These are phyloP conservation scores for Graphiopsis chlorocephala DNA, from an alignment of 2,329 filamentous ascomycete species.

Conservation along the genomic window DNA sequence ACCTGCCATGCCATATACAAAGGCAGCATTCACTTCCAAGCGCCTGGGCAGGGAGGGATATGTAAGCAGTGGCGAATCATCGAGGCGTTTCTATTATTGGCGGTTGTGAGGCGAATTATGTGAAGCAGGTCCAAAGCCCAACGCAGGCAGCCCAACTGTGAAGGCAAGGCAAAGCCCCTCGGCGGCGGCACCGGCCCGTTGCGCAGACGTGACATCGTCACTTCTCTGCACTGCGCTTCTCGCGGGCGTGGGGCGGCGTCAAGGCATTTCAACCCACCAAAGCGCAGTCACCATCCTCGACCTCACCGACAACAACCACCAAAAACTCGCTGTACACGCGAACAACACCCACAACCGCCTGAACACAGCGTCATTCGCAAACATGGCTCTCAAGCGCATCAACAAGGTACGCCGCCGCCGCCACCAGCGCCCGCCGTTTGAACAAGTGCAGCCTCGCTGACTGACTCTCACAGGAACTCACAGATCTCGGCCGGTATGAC, in stretches of 20 bases:
- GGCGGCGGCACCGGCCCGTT: background rate
- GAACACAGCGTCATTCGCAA: constrained; percentile 18
- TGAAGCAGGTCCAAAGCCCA: background rate
- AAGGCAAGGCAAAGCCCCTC: background rate
- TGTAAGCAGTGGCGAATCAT: background rate
- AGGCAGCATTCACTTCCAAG: background rate
- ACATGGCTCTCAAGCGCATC: constrained; percentile 88
- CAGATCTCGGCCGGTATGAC: constrained; percentile 77
- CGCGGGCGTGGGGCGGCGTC: background rate
- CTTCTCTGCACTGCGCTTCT: constrained; percentile 2
- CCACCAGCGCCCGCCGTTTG: background rate
- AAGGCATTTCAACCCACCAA: background rate
- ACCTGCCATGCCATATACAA: background rate
- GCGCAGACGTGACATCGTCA: background rate
- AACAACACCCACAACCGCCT: background rate
- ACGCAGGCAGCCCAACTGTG: background rate
- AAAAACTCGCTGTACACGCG: background rate
- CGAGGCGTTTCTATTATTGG: background rate
- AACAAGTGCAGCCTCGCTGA: constrained; percentile 12
- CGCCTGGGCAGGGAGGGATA: background rate
- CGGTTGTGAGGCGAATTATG: background rate
- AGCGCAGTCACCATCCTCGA: background rate
- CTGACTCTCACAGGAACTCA: constrained; percentile 59
- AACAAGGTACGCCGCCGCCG: constrained; percentile 57
- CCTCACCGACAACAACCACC: constrained; percentile 1